Conservation (phyloP, 306 rosid species). For the Hippophae gyantsensis region DNA sequence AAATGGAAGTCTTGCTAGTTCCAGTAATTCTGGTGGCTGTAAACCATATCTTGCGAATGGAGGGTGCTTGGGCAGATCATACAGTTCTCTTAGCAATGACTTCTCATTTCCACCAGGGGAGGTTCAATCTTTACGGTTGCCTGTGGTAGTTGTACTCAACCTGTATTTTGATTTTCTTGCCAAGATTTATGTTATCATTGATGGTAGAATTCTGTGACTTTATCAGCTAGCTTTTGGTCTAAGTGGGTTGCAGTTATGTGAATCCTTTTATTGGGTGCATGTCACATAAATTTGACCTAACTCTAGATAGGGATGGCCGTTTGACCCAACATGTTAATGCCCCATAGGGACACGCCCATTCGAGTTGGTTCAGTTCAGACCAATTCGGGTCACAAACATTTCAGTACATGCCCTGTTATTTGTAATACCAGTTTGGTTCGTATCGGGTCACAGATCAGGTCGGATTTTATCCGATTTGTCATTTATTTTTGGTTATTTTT, state of each 20-base stretch:
- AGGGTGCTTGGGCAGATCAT: constrained; percentile 30
- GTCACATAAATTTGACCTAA: no score
- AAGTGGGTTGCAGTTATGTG: no score
- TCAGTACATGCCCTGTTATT: no score
- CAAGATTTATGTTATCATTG: constrained; percentile 6
- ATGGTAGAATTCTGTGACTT: neutral
- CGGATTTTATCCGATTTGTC: neutral
- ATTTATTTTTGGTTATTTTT: constrained; percentile 1
- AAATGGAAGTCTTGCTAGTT: constrained; percentile 35
- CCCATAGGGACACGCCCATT: no score
- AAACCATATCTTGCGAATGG: constrained; percentile 39
- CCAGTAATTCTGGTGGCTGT: constrained; percentile 23
- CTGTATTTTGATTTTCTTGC: constrained; percentile 10
- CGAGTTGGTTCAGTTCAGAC: no score
- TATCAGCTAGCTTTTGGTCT: no score
- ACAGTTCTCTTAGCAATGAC: constrained; percentile 22
- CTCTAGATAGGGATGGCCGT: no score
- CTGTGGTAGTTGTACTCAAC: constrained; percentile 43
- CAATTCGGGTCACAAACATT: no score
- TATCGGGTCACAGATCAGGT: no score
- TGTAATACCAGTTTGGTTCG: no score
- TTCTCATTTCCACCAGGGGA: constrained; percentile 29
- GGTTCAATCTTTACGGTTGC: constrained; percentile 35
- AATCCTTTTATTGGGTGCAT: no score
- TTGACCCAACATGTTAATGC: no score